Evolutionary conservation across 495 filamentous ascomycete species (phyloP), one percentile per base, ranked within the genome.

Genomic region (Cladorrhinum samala): DNA sequence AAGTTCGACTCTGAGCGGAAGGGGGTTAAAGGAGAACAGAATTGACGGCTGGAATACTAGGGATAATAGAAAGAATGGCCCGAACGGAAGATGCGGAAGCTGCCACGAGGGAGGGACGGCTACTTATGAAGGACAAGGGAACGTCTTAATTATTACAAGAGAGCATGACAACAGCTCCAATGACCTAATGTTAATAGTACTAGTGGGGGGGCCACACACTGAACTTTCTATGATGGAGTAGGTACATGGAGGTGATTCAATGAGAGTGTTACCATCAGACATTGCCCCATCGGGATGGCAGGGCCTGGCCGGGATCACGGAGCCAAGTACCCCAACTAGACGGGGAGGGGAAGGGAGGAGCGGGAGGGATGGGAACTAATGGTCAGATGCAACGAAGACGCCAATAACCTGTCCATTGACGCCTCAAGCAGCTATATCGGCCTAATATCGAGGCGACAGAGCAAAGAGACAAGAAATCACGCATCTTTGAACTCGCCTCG

Each of bases 391-490:
- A 52, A 48, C 54, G 43, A 25, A 52, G 50, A 21, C 42, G 48
- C 50, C 49, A 46, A 57, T 37, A 36, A 56, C 30, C 40, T 53
- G 59, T 52, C 59, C 57, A 67, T 50, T 65, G 47, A 44, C 39
- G 43, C 44, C 21, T 58, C 39, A 30, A 14, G 41, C 49, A 53
- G 53, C 56, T 68, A 68, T 68, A 68, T 33, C 11, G 27, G 27
- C 5, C 27, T 33, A 33, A 33, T 33, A 33, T 65, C 62, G 46
- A 59, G 33, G 58, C 47, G 67, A 67, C 68, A 64, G 53, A 59
- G 59, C 57, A 68, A 58, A 61, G 56, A 37, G 54, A 37, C 56
- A 61, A 57, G 46, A 67, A 70, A 71, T 68, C 53, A 69, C 67
- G 70, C 67, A 69, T 45, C 49, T 18, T 55, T 48, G 36, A 45